These are phyloP conservation scores for Harringtonia lauricola DNA, from an alignment of 2,329 filamentous ascomycete genomes.

Conservation along the genomic window DNA sequence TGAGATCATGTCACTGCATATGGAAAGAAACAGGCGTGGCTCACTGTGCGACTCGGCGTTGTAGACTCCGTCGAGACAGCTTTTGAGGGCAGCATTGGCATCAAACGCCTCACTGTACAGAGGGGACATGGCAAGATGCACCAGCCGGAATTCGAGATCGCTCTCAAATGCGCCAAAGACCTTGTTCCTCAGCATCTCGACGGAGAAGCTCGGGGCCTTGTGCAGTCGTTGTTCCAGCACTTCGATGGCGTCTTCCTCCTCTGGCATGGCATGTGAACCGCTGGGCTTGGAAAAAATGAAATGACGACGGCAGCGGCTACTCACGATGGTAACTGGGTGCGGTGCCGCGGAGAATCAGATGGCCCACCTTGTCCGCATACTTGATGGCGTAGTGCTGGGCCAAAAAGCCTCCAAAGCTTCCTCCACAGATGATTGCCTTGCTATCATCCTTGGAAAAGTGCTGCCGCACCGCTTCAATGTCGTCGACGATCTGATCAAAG, in stretches of 20 bases:
- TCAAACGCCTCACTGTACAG: constrained; percentile 25
- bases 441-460: constrained; percentile 16
- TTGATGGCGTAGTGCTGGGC: constrained; percentile 27
- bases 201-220: constrained; percentile 23
- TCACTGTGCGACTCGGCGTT: constrained; percentile 25
- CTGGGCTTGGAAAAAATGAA: neutral
- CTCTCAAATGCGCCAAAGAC: constrained; percentile 25
- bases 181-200: constrained; percentile 24
- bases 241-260: constrained; percentile 22
- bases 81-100: constrained; percentile 19
- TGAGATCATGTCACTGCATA: neutral
- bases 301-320: neutral
- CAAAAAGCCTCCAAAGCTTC: constrained; percentile 27
- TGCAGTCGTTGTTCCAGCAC: constrained; percentile 19
- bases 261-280: neutral
- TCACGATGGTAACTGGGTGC: constrained; percentile 23
- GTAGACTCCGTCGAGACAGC: constrained; percentile 19
- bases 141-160: constrained; percentile 25
- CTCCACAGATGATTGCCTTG: constrained; percentile 23
- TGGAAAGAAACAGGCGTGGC: neutral
- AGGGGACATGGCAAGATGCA: constrained; percentile 25
- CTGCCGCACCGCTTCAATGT: constrained; percentile 21
- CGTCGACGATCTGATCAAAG: constrained; percentile 25
- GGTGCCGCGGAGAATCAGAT: constrained; percentile 25
- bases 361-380: constrained; percentile 19